phyloP scores from a whole-genome alignment of 306 rosid genomes.

The Crotalaria pallida region DNA sequence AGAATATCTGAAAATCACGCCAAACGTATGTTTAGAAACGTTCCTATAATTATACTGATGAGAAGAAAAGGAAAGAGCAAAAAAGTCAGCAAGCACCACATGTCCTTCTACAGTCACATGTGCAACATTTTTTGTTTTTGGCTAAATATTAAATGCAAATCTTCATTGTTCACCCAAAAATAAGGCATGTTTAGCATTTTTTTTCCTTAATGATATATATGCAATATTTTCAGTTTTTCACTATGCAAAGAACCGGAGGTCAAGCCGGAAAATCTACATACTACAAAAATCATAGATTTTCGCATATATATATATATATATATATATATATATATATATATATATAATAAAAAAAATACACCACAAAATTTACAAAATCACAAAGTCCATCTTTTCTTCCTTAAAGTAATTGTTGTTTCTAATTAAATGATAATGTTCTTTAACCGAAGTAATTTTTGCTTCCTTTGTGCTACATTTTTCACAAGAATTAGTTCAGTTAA shows the following conservation, averaged over 20 bases:
- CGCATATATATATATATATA: too few species aligned
- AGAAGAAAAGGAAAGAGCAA: background rate
- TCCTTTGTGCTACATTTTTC: background rate
- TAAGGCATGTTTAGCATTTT: background rate
- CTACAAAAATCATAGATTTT: too few species aligned
- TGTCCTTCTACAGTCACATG: background rate
- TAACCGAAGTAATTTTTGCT: conserved; percentile 2
- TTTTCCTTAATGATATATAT: background rate
- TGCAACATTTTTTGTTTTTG: background rate
- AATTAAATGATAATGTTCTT: conserved; percentile 20
- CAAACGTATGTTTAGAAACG: background rate
- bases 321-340: too few species aligned
- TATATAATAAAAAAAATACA: too few species aligned
- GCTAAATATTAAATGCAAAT: background rate
- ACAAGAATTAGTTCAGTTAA: background rate
- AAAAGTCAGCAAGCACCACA: conserved; percentile 7
- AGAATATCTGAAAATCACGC: conserved; percentile 7
- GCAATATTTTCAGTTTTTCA: background rate
- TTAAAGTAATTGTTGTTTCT: background rate
- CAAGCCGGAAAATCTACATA: too few species aligned
- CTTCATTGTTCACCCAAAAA: background rate
- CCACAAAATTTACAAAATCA: background rate
- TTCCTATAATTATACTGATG: background rate
- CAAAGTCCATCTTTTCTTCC: background rate
- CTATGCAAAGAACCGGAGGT: too few species aligned